phyloP scores from a whole-genome alignment of 2,329 filamentous ascomycete genomes.

The Periconia sp. region DNA sequence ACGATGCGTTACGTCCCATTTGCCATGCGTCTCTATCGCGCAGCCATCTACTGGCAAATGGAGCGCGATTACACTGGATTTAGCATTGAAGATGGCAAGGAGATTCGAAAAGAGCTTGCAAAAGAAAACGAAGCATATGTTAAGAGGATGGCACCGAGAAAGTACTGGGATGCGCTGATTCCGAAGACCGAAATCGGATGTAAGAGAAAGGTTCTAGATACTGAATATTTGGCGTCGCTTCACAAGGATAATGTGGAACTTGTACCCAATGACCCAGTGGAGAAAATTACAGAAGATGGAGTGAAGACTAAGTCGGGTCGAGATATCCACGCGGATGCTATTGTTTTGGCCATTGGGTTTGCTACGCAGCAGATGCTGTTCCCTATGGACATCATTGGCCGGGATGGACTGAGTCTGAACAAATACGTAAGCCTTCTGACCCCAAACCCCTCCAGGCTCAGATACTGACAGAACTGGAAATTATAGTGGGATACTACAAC shows the following conservation, averaged over 20 bases:
- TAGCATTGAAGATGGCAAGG: conserved; percentile 45
- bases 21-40: conserved; percentile 53
- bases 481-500: conserved; percentile 49
- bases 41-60: conserved; percentile 51
- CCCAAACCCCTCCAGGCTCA: background rate
- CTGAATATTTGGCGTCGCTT: conserved; percentile 53
- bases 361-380: conserved; percentile 55
- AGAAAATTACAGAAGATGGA: conserved; percentile 46
- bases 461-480: conserved; percentile 6
- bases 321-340: conserved; percentile 51
- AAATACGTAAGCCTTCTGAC: conserved; percentile 38
- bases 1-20: conserved; percentile 54
- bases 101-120: conserved; percentile 44
- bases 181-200: conserved; percentile 55
- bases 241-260: conserved; percentile 53
- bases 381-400: conserved; percentile 55
- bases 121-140: conserved; percentile 52
- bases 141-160: conserved; percentile 48
- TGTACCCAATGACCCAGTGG: conserved; percentile 48
- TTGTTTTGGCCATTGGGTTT: conserved; percentile 59
- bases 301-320: conserved; percentile 48
- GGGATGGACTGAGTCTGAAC: conserved; percentile 47
- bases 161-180: conserved; percentile 53
- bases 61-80: conserved; percentile 54
- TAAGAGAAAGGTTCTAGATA: conserved; percentile 57